These are phyloP conservation scores for Rauvolfia tetraphylla DNA, from an alignment of 257 asterid genomes.

Conservation along the genomic window DNA sequence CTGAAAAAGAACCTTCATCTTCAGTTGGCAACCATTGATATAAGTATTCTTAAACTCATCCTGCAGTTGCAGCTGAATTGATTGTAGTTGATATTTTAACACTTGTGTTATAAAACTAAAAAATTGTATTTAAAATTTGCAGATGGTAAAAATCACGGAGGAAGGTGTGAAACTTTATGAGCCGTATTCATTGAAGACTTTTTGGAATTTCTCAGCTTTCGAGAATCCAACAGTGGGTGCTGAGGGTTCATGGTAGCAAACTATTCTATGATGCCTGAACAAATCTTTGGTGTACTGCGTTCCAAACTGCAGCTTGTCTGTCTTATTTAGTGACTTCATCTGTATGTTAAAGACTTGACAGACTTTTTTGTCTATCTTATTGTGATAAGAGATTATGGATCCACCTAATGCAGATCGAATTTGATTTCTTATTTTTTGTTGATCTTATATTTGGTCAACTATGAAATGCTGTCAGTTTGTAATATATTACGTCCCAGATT, in stretches of 20 bases:
- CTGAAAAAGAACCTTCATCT: no score
- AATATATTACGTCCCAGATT: no score
- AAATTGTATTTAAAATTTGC: constrained; percentile 24
- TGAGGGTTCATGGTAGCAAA: constrained; percentile 80
- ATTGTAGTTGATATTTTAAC: neutral
- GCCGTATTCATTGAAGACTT: no score
- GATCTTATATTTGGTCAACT: no score
- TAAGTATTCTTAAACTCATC: neutral
- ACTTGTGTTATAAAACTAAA: neutral
- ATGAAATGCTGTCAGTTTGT: no score
- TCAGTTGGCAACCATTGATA: neutral
- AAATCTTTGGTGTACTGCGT: neutral
- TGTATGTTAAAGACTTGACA: neutral
- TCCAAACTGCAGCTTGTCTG: neutral
- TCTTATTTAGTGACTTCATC: neutral
- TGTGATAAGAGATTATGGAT: neutral
- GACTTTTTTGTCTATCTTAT: no score
- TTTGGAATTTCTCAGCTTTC: constrained; percentile 79
- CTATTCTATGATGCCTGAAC: neutral
- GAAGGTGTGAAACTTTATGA: constrained; percentile 61
- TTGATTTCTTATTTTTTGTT: neutral
- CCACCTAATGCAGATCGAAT: neutral
- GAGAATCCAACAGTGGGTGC: constrained; percentile 83
- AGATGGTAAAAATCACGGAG: constrained; percentile 92
- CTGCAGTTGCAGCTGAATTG: neutral